Evolutionary conservation across 108 stramenopile species (phyloP), one percentile per base, ranked within the genome.

Genomic region (Fragilaria radians): DNA sequence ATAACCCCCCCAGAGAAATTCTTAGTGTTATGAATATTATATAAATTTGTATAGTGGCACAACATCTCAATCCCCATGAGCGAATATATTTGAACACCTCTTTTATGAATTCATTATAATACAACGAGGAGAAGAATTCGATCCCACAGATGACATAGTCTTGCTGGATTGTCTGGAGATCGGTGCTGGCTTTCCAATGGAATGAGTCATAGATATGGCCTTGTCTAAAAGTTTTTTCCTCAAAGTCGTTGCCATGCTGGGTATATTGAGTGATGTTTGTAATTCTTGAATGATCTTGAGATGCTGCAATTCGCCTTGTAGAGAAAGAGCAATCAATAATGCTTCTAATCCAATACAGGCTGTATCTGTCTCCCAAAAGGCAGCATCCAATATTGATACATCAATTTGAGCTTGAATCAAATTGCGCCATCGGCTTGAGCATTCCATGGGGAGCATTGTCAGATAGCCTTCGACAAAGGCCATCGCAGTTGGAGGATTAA

Each of bases 401-500:
- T 42, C 11, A 42, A 42, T 14, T 42, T 42, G 36, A 7, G 36
- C 36, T 7, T 14, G 36, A 14, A 42, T 14, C 11, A 42, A 7
- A 11, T 42, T 14, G 14, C 14, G 11, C 11, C 7, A 7, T 42
- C 14, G 36, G 14, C 36, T 42, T 42, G 36, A 14, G n/a, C n/a
- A n/a, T 7, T 42, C 7, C 36, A 14, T 17, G 14, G 59, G 14
- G 1, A 68, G 7, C 34, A 68, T 14, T 28, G 32, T 28, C 46
- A 55, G 36, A 0, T 48, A 31, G 50, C 52, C 52, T 22, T 52
- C 31, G 14, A 18, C 49, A 21, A 62, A 69, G 7, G 22, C 28
- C 22, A 48, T 42, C 3, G 61, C 11, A 5, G 62, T 69, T 21
- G 61, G 61, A 17, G 61, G 61, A 34, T 69, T 48, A 19, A 55